phyloP scores from a whole-genome alignment of 106 monocot genomes.

The Acorus calamus region DNA sequence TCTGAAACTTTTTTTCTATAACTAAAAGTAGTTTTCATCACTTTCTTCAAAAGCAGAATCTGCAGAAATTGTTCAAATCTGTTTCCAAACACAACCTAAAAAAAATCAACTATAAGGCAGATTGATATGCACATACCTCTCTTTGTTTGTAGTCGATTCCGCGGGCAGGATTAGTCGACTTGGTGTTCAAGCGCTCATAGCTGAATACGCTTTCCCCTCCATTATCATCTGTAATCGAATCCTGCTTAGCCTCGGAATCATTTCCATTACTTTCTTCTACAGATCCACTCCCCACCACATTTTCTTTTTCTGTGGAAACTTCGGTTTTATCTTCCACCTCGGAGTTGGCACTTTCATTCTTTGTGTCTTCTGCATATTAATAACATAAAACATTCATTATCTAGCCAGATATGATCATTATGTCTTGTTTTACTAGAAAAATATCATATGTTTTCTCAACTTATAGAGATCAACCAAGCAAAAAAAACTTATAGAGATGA shows the following conservation, averaged over 20 bases:
- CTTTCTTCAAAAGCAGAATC: too few species aligned
- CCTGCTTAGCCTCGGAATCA: conserved; percentile 29
- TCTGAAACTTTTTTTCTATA: too few species aligned
- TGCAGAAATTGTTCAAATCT: too few species aligned
- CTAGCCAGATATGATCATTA: too few species aligned
- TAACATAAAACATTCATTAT: too few species aligned
- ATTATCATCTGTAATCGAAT: conserved; percentile 17
- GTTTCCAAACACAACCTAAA: too few species aligned
- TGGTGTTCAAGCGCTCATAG: conserved; percentile 70
- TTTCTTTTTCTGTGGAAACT: conserved; percentile 16
- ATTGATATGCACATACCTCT: conserved; percentile 40
- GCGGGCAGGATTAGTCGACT: conserved; percentile 58
- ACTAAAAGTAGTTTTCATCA: too few species aligned
- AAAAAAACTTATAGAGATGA: too few species aligned
- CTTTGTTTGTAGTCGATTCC: conserved; percentile 79
- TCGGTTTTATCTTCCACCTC: conserved; percentile 20
- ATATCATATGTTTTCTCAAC: too few species aligned
- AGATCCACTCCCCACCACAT: conserved; percentile 11
- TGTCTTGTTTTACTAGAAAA: not conserved
- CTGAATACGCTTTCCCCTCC: conserved; percentile 48
- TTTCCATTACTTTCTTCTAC: conserved; percentile 23
- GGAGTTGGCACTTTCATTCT: conserved; percentile 10
- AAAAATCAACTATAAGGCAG: too few species aligned
- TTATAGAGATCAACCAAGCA: too few species aligned
- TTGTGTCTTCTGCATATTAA: not conserved